Conservation (phyloP, 345 rosid species). For the Clarkia xantiana region DNA sequence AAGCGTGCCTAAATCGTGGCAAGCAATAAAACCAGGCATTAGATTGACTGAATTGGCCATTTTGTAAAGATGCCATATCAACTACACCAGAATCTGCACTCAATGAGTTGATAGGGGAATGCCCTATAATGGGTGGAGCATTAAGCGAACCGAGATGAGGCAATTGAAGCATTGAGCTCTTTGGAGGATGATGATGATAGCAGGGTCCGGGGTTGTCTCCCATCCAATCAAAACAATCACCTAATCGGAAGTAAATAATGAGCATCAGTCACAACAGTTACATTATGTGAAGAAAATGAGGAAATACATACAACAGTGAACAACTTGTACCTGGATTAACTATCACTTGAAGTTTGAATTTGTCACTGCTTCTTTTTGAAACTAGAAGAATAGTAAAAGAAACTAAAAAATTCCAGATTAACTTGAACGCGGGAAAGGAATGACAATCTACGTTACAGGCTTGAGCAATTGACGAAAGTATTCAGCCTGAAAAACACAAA, state of each 20-base stretch:
- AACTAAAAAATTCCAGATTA: slow-evolving; percentile 34
- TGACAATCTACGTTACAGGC: slow-evolving; percentile 81
- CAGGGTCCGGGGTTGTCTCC: no score
- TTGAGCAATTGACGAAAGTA: slow-evolving; percentile 94
- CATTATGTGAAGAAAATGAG: no score
- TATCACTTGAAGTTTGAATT: slow-evolving; percentile 14
- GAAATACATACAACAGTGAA: no score
- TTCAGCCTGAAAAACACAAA: slow-evolving; percentile 53
- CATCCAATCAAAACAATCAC: no score
- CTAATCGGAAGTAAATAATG: no score
- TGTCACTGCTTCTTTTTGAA: slow-evolving; percentile 16
- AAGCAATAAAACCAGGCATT: slow-evolving; percentile 25
- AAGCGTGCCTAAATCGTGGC: slow-evolving; percentile 23
- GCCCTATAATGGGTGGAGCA: slow-evolving; percentile 15
- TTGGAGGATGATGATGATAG: slow-evolving; percentile 11
- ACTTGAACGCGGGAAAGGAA: slow-evolving; percentile 14
- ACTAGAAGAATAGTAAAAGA: slow-evolving; percentile 15
- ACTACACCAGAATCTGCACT: slow-evolving; percentile 4
- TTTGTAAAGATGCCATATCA: slow-evolving; percentile 20
- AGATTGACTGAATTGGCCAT: slow-evolving; percentile 25
- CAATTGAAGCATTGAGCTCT: not conserved
- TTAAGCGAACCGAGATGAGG: slow-evolving; percentile 24
- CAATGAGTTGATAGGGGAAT: slow-evolving; percentile 17
- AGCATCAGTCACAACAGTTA: no score
- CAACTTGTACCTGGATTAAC: no score